Percentiles rank a stretch among this genome's conserved stretches.
phyloP scores from a whole-genome alignment of 2,329 filamentous ascomycete species.

The Aspergillus latus region DNA sequence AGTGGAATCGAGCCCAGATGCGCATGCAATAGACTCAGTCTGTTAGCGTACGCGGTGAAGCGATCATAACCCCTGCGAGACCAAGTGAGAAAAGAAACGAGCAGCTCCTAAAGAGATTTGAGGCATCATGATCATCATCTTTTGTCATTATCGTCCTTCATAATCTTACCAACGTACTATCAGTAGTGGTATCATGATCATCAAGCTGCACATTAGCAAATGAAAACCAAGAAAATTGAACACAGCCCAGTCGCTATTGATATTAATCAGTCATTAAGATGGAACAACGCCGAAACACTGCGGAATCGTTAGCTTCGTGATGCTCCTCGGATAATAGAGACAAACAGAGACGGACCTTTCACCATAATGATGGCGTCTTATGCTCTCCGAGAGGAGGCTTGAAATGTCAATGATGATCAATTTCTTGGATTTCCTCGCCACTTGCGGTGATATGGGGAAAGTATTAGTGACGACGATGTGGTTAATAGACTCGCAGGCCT shows the following conservation, averaged over 20 bases:
- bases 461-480: conserved; percentile 95
- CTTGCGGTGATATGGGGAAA: conserved; percentile 81
- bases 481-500: conserved; percentile 90
- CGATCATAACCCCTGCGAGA: conserved; percentile 7
- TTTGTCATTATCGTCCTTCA: conserved; percentile 25
- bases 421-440: conserved; percentile 71
- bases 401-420: conserved; percentile 87
- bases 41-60: conserved; percentile 1
- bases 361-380: conserved; percentile 93
- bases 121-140: conserved; percentile 20
- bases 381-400: conserved; percentile 83
- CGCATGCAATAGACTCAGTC: conserved; percentile 2
- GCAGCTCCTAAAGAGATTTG: conserved; percentile 14
- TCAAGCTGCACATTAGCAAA: conserved; percentile 12
- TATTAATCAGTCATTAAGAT: conserved; percentile 54
- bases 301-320: conserved; percentile 22
- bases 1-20: background rate
- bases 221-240: background rate
- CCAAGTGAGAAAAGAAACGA: conserved; percentile 9
- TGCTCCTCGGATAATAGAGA: conserved; percentile 29
- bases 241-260: background rate
- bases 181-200: conserved; percentile 11
- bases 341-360: conserved; percentile 65
- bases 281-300: conserved; percentile 60
- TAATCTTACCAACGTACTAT: conserved; percentile 22